Evolutionary conservation across 202 grass and related monocot species (phyloP).

Genomic region (Panicum virgatum): DNA sequence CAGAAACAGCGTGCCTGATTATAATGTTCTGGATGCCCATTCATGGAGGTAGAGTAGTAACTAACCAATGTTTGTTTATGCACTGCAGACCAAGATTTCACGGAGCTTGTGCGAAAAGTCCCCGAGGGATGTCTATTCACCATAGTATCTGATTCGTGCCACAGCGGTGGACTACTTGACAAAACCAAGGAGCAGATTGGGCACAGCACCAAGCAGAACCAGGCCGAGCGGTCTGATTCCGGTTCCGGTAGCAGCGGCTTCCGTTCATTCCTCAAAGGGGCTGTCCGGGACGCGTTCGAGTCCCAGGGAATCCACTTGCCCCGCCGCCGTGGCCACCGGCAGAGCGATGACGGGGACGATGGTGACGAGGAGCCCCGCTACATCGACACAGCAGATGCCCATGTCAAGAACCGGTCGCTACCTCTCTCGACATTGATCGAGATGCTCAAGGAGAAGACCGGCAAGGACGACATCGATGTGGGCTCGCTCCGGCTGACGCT

Average conservation of each 20-base stretch:
- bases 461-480: slow-evolving; percentile 79
- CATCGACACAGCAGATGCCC: not conserved
- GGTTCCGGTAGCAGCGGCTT: not conserved
- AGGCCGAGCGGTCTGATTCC: slow-evolving; percentile 56
- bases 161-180: slow-evolving; percentile 88
- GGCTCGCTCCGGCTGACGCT: slow-evolving; percentile 76
- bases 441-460: slow-evolving; percentile 87
- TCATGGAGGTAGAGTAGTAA: not conserved
- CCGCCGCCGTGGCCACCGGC: slow-evolving; percentile 32
- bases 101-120: slow-evolving; percentile 69
- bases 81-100: slow-evolving; percentile 78
- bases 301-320: slow-evolving; percentile 64
- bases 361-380: slow-evolving; percentile 25
- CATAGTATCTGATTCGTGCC: slow-evolving; percentile 94
- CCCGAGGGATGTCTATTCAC: slow-evolving; percentile 70
- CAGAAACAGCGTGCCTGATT: not conserved
- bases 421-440: slow-evolving; percentile 71
- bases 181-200: slow-evolving; percentile 91
- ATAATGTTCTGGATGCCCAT: not conserved
- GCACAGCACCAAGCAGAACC: slow-evolving; percentile 62
- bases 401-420: slow-evolving; percentile 66
- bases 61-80: slow-evolving; percentile 7
- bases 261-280: slow-evolving; percentile 28
- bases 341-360: not conserved
- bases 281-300: slow-evolving; percentile 59